Percentiles rank a stretch among this genome's conserved stretches.
Conservation (phyloP, 1,139 yeast genomes). For the Schizosaccharomyces versatilis region DNA sequence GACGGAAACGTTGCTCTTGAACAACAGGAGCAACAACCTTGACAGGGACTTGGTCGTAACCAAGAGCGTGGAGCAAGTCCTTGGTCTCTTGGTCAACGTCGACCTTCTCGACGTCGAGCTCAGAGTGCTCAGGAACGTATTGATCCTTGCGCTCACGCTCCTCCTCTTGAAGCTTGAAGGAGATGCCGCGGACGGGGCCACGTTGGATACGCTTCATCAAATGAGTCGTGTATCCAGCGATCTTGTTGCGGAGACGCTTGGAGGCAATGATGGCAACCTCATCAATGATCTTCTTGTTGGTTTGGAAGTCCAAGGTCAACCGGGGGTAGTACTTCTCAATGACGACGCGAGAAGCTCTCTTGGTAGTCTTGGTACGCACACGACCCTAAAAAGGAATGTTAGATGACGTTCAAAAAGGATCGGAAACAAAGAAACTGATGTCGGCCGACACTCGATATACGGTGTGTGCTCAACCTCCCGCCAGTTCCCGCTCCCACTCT, state of each 20-base stretch:
- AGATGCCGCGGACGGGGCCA: slow-evolving; percentile 99
- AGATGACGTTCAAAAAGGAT: neutral
- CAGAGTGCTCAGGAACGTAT: slow-evolving; percentile 99
- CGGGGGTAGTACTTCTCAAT: slow-evolving; percentile 99
- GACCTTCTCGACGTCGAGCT: slow-evolving; percentile 84
- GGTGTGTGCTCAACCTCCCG: neutral
- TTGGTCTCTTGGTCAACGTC: slow-evolving; percentile 97
- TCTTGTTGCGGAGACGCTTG: slow-evolving; percentile 99
- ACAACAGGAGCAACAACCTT: slow-evolving; percentile 15
- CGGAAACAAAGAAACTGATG: neutral
- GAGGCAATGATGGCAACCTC: slow-evolving; percentile 98
- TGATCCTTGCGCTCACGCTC: slow-evolving; percentile 99
- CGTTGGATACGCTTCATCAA: slow-evolving; percentile 99
- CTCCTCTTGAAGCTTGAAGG: slow-evolving; percentile 99
- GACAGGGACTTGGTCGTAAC: slow-evolving; percentile 76
- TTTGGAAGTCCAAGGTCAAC: slow-evolving; percentile 97
- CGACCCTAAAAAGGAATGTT: slow-evolving; percentile 41
- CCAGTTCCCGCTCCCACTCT: neutral
- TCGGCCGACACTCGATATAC: neutral
- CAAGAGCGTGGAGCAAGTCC: slow-evolving; percentile 85
- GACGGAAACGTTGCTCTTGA: slow-evolving; percentile 2
- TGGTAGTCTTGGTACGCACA: slow-evolving; percentile 99
- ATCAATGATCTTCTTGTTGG: slow-evolving; percentile 98
- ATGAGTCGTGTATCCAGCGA: slow-evolving; percentile 99
- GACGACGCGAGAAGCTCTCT: slow-evolving; percentile 99